Percentiles rank a stretch among this genome's conserved stretches.
phyloP scores from a whole-genome alignment of 371 early-diverging fungal genomes.

The Mortierella sp. region DNA sequence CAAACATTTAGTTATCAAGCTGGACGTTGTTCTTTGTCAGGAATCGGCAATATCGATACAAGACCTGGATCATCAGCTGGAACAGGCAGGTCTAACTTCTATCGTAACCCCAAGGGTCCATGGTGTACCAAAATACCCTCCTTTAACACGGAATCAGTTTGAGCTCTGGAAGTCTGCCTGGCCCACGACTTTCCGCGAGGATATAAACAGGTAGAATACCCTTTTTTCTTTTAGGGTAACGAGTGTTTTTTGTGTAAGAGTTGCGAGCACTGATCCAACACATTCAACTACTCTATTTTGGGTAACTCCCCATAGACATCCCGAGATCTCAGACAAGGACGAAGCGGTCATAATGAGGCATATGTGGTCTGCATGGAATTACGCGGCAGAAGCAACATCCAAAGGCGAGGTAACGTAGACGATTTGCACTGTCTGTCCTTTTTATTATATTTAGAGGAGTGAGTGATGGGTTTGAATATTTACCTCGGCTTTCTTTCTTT shows the following conservation, averaged over 20 bases:
- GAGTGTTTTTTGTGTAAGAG: not conserved
- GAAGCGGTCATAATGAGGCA: slow-evolving; percentile 57
- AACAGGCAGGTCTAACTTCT: slow-evolving; percentile 16
- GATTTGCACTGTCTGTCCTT: not conserved
- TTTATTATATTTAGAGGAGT: too few relatives aligned
- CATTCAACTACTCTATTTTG: not conserved
- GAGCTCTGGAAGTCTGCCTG: slow-evolving; percentile 72
- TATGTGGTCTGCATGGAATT: slow-evolving; percentile 57
- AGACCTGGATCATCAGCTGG: slow-evolving; percentile 21
- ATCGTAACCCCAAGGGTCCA: slow-evolving; percentile 40
- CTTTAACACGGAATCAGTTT: slow-evolving; percentile 69
- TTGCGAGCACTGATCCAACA: not conserved
- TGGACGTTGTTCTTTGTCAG: slow-evolving; percentile 45
- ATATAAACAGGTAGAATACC: slow-evolving; percentile 60
- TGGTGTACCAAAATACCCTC: slow-evolving; percentile 63
- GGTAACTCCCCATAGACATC: slow-evolving; percentile 44
- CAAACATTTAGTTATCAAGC: not conserved
- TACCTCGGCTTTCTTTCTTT: not conserved
- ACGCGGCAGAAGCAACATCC: slow-evolving; percentile 34
- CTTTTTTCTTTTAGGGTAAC: not conserved
- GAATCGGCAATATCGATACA: slow-evolving; percentile 23
- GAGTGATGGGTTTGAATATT: not conserved
- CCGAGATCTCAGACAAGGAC: slow-evolving; percentile 63
- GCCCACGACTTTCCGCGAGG: slow-evolving; percentile 74
- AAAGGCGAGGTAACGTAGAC: slow-evolving; percentile 35